Evolutionary conservation across 495 filamentous ascomycete species (phyloP).

Genomic region (Penicillium silybi): DNA sequence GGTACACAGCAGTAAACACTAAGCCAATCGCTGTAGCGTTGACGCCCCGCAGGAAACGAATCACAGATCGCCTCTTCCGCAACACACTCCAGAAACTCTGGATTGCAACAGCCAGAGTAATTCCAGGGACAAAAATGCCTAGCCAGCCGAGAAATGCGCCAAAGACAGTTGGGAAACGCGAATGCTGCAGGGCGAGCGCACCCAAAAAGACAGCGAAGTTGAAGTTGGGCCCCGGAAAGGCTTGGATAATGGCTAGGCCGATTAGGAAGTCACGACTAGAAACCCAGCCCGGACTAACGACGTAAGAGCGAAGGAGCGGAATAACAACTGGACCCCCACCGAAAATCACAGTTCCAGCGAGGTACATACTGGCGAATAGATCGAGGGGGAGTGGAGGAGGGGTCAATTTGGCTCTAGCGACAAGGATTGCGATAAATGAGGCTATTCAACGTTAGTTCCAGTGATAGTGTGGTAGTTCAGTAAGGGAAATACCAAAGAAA

Average conservation of each 20-base stretch:
- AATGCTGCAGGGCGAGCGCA: slow-evolving; percentile 47
- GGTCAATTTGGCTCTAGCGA: slow-evolving; percentile 48
- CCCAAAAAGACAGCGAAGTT: slow-evolving; percentile 86
- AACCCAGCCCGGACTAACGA: slow-evolving; percentile 76
- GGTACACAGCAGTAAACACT: slow-evolving; percentile 79
- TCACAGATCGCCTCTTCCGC: slow-evolving; percentile 50
- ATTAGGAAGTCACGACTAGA: slow-evolving; percentile 75
- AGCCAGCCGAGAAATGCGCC: slow-evolving; percentile 64
- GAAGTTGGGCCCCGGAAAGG: slow-evolving; percentile 84
- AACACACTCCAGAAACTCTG: slow-evolving; percentile 67
- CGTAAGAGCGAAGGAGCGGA: slow-evolving; percentile 72
- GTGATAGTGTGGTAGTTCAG: neutral
- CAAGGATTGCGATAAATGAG: slow-evolving; percentile 60
- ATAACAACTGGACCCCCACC: slow-evolving; percentile 85
- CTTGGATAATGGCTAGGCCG: slow-evolving; percentile 77
- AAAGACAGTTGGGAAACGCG: slow-evolving; percentile 35
- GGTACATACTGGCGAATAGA: slow-evolving; percentile 77
- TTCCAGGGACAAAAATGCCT: slow-evolving; percentile 70
- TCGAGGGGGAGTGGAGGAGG: slow-evolving; percentile 48
- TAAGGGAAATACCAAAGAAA: slow-evolving; percentile 47
- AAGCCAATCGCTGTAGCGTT: slow-evolving; percentile 76
- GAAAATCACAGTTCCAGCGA: slow-evolving; percentile 87
- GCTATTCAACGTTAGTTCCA: slow-evolving; percentile 15
- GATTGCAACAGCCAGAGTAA: slow-evolving; percentile 61
- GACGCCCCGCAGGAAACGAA: slow-evolving; percentile 58